A percentile compares a stretch with the other conserved stretches of the same genome.
Conservation (phyloP, 768 basidiomycete species). For the Tulasnella sp. region DNA sequence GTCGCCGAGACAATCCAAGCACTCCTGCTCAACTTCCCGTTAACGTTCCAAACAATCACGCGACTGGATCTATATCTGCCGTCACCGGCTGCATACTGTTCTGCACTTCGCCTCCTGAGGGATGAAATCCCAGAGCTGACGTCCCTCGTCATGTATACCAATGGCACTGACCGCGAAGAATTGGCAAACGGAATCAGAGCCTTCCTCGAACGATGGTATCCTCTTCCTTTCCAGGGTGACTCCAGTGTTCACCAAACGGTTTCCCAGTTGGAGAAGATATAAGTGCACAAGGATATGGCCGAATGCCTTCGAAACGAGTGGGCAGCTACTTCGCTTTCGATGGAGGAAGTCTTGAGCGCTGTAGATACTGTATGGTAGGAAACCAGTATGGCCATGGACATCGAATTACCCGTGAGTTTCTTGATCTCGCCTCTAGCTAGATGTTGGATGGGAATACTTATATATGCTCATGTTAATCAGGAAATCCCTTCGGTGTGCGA, state of each 20-base stretch:
- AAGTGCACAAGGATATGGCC: background rate
- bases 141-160: background rate
- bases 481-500: too few species aligned
- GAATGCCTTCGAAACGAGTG: background rate
- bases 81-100: background rate
- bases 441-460: too few species aligned
- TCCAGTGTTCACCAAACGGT: background rate
- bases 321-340: background rate
- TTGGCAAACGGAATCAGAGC: background rate
- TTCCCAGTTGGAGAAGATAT: background rate
- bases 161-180: background rate
- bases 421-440: too few species aligned
- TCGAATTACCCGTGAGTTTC: too few species aligned
- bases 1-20: background rate
- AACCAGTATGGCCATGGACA: too few species aligned
- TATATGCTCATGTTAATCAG: too few species aligned
- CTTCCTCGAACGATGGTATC: background rate
- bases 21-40: background rate
- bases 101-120: background rate
- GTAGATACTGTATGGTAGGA: too few species aligned
- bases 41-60: background rate
- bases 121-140: background rate
- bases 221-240: background rate
- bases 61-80: background rate
- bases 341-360: background rate